These are phyloP conservation scores for Spinellus fusiger DNA, from an alignment of 192 early-diverging fungal species.

Conservation along the genomic window DNA sequence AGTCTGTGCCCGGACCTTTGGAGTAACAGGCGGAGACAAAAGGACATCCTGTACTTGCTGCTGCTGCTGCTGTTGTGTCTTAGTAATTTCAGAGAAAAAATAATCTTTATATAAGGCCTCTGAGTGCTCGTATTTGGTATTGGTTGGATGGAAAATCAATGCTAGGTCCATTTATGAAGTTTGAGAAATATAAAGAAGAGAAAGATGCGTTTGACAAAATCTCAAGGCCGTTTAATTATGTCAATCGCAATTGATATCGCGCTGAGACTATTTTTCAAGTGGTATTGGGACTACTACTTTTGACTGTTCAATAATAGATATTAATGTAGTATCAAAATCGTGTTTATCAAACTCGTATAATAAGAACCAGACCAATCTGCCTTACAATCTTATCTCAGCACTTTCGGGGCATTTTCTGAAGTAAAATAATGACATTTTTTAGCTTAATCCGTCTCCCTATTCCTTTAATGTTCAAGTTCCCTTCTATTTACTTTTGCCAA, in stretches of 20 bases:
- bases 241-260: neutral
- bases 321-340: neutral
- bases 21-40: constrained; percentile 8
- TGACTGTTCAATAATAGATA: neutral
- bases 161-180: too few species aligned
- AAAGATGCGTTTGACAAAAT: too few species aligned
- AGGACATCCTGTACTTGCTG: neutral
- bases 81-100: neutral
- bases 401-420: too few species aligned
- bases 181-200: too few species aligned
- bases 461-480: too few species aligned
- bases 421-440: too few species aligned
- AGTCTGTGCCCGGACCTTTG: neutral
- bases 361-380: too few species aligned
- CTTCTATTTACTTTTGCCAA: too few species aligned
- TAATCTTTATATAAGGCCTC: neutral
- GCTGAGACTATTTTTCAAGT: too few species aligned
- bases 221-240: neutral
- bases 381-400: too few species aligned
- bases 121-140: neutral
- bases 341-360: neutral
- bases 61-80: neutral
- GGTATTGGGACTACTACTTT: neutral
- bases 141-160: neutral
- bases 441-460: too few species aligned